Base-by-base conservation (phyloP, 768 basidiomycete species). In the Panaeolus papilionaceus region DNA sequence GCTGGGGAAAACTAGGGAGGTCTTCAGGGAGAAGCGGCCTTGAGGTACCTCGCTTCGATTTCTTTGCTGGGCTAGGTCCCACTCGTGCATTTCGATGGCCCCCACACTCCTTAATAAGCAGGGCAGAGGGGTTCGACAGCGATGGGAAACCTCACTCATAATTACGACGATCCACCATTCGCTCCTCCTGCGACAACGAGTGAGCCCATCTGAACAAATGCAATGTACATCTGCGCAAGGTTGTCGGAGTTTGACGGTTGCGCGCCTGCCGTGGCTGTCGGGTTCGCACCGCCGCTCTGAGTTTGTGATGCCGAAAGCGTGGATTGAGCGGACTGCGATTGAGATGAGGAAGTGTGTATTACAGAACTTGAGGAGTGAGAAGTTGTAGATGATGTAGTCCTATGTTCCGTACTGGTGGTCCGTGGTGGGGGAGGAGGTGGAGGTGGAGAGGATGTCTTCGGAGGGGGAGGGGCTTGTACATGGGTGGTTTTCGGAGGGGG, bases 131-230 rank as follows among this genome's bases (percentile, higher is more conserved):
- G 54, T 37, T 58, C 54, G 26, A 58, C 54, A 58, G 54, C 28
- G 54, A 14, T 12, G 11, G 3, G 14, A 23, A 9, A 51, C 26
- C 12, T 9, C 20, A 28, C 8, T 10, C 8, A 28, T 51, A 23
- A 26, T 58, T 9, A 58, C 12, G 10, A 58, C 4, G 54, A 33
- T 37, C 54, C 54, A 33, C 54, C 47, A 23, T 51, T 51, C 8
- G 65, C 68, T 2, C 66, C 62, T 42, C 58, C 69, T 37, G 68
- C 70, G 58, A 70, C 62, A 42, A 69, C 64, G 61, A 74, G 62
- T 14, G 67, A 65, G 37, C 71, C 70, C 38, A 71, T 68, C 61
- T 71, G 70, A 10, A 72, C 67, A 28, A 70, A 68, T 5, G 68
- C 39, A 4, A 69, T 64, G 51, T 69, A 68, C 66, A 74, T 54